Conservation (phyloP, 2,329 filamentous ascomycete species). For the Arthrobotrys conoides region DNA sequence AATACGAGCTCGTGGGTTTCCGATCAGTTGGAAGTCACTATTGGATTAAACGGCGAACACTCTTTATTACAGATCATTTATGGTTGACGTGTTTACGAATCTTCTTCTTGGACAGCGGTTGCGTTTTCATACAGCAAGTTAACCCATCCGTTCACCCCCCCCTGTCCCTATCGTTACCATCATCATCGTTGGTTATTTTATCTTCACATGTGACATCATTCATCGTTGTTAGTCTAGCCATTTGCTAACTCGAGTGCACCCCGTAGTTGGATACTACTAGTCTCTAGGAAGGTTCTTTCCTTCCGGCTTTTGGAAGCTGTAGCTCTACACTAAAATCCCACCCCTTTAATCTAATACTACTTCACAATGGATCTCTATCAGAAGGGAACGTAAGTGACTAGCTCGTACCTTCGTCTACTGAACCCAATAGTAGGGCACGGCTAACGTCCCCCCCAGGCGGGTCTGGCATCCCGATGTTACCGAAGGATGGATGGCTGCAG, state of each 20-base stretch:
- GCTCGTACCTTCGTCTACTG: not conserved
- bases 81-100: conserved; percentile 61
- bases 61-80: conserved; percentile 48
- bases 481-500: conserved; percentile 97
- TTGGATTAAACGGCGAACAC: conserved; percentile 29
- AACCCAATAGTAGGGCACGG: not conserved
- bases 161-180: not conserved
- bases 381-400: conserved; percentile 55
- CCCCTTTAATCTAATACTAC: conserved; percentile 39
- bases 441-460: conserved; percentile 74
- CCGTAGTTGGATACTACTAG: conserved; percentile 39
- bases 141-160: not conserved
- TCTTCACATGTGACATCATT: conserved; percentile 4
- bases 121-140: conserved; percentile 25
- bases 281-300: conserved; percentile 42
- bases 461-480: conserved; percentile 97
- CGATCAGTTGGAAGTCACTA: conserved; percentile 28
- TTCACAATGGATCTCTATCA: conserved; percentile 55
- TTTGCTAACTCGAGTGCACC: conserved; percentile 8
- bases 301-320: conserved; percentile 27
- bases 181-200: not conserved
- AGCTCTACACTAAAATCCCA: conserved; percentile 23
- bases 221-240: not conserved
- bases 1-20: conserved; percentile 19
- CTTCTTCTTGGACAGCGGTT: conserved; percentile 41